Conservation (phyloP, 2,329 filamentous ascomycete genomes). For the Talaromyces atroroseus region DNA sequence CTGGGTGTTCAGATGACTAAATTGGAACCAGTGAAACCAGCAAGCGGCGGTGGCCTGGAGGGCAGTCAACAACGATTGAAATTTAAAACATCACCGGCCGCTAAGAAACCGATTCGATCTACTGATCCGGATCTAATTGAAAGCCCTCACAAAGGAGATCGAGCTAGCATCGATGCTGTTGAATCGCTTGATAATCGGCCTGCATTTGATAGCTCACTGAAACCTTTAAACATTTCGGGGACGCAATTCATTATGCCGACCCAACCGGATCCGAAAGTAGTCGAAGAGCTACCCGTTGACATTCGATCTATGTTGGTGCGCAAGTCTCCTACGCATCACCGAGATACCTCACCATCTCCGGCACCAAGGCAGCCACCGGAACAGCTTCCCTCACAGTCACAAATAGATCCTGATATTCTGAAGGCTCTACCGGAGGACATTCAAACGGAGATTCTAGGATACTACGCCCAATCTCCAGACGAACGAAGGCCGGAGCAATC, state of each 20-base stretch:
- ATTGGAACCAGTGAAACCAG: constrained; percentile 68
- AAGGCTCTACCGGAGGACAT: constrained; percentile 79
- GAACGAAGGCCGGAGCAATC: constrained; percentile 25
- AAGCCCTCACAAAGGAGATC: constrained; percentile 36
- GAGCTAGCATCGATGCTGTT: constrained; percentile 17
- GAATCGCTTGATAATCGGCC: constrained; percentile 27
- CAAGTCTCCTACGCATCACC: constrained; percentile 40
- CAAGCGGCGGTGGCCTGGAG: constrained; percentile 50
- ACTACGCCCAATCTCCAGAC: constrained; percentile 49
- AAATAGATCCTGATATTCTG: constrained; percentile 80
- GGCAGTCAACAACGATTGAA: constrained; percentile 74
- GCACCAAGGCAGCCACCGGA: constrained; percentile 25
- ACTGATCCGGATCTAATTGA: constrained; percentile 47
- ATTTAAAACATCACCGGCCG: constrained; percentile 52
- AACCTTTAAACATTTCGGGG: constrained; percentile 70
- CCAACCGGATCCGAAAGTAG: constrained; percentile 72
- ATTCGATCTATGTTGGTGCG: constrained; percentile 71
- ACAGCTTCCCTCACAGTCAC: constrained; percentile 58
- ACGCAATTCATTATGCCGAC: constrained; percentile 87
- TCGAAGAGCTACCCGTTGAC: constrained; percentile 77
- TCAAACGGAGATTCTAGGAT: constrained; percentile 72
- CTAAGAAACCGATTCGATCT: constrained; percentile 19
- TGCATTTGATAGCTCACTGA: constrained; percentile 42
- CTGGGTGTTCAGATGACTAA: constrained; percentile 92
- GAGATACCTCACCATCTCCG: constrained; percentile 30